phyloP scores from a whole-genome alignment of 83 land plant genomes.

The Picea abies region DNA sequence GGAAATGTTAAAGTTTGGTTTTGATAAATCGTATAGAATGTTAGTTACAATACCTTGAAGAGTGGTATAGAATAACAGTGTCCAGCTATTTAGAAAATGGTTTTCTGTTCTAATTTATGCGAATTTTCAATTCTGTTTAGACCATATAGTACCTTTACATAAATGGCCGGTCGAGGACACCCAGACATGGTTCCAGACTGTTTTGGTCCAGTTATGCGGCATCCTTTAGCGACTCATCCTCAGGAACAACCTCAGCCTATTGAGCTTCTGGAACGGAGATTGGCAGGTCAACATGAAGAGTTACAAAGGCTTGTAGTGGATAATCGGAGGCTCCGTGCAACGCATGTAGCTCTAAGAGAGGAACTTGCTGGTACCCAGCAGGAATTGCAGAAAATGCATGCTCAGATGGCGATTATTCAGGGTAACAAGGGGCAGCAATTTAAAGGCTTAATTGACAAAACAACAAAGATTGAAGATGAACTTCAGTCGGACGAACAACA shows the following conservation, averaged over 20 bases:
- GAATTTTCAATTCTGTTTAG: too few relatives aligned
- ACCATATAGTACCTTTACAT: too few relatives aligned
- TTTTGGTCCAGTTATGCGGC: constrained; percentile 36
- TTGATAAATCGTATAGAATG: too few relatives aligned
- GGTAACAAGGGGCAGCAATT: constrained; percentile 61
- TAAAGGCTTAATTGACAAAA: constrained; percentile 50
- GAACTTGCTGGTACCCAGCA: constrained; percentile 55
- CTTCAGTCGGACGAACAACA: constrained; percentile 55
- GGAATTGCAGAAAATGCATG: constrained; percentile 47
- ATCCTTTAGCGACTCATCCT: constrained; percentile 19
- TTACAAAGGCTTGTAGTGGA: constrained; percentile 54
- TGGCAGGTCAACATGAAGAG: constrained; percentile 57
- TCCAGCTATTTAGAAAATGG: too few relatives aligned
- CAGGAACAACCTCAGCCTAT: constrained; percentile 27
- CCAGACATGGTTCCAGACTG: constrained; percentile 49
- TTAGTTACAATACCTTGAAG: too few relatives aligned
- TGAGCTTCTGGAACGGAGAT: constrained; percentile 43
- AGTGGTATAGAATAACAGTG: too few relatives aligned
- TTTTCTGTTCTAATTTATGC: too few relatives aligned
- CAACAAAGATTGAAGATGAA: constrained; percentile 58
- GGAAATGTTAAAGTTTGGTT: too few relatives aligned
- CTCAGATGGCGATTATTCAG: constrained; percentile 39
- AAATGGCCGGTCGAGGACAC: constrained; percentile 43
- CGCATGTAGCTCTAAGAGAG: constrained; percentile 57
- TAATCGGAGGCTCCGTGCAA: constrained; percentile 62